Base-by-base conservation (phyloP, 495 filamentous ascomycete species). In the Bacidia rubella region DNA sequence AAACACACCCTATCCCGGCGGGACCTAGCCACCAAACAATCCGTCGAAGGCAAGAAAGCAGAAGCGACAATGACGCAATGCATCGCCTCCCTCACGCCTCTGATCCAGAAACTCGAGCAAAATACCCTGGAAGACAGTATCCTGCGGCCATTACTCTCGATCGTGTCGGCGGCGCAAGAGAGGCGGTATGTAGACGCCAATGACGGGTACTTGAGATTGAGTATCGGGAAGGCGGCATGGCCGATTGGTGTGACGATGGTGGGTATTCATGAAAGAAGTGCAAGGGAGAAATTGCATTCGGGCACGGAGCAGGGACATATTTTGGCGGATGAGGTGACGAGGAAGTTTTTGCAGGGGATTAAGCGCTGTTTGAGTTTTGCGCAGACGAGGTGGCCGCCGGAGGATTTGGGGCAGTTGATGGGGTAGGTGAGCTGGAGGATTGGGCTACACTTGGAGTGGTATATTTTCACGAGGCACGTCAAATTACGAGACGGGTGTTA, bases 161-260 rank as follows among this genome's bases (percentile, higher is more conserved):
- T 98, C 58, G 89, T 95, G 15, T 71, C 81, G 56, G 87, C 89
- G 21, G 87, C 88, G 3, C 92, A 98, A 71, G 81, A 86, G 61
- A 71, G 85, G 51, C 74, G 86, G 60, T 98, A 97, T 64, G 93
- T 98, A 32, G 87, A 95, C 68, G 92, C 92, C 20, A 97, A 96
- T 62, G 90, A 98, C 63, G 87, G 87, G 1, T 98, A 97, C 64
- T 67, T 98, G 47, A 73, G 86, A 29, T 68, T 97, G 52, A 94
- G 87, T 67, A 98, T 98, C 65, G 92, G 92, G 50, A 98, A 98
- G 75, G 93, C 92, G 66, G 92, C 92, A 21, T 98, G 92, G 92
- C 92, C 92, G 24, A 98, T 98, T 64, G 92, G 92, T 68, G 92
- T 98, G 25, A 98, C 92, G 60, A 96, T 97, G 92, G 92, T 98